These are phyloP conservation scores for Scenedesmus sp. DNA, from an alignment of 163 green algal genomes.

Conservation along the genomic window DNA sequence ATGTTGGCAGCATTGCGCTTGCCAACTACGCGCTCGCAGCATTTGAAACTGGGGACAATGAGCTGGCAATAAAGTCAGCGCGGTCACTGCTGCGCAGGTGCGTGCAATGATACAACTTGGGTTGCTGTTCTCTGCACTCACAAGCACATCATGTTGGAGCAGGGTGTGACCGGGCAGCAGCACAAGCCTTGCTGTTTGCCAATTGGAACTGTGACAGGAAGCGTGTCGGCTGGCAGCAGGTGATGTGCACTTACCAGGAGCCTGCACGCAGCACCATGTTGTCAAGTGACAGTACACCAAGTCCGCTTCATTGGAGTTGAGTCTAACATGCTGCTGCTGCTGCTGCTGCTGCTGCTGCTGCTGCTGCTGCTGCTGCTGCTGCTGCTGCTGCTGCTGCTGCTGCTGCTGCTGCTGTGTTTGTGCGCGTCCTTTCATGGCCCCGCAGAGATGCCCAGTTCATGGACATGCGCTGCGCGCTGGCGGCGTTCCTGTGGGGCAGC, in stretches of 20 bases:
- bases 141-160: slow-evolving; percentile 57
- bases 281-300: neutral
- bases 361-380: neutral
- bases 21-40: slow-evolving; percentile 59
- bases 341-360: neutral
- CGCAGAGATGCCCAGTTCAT: slow-evolving; percentile 72
- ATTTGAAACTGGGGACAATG: slow-evolving; percentile 43
- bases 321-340: neutral
- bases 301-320: neutral
- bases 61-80: slow-evolving; percentile 45
- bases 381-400: neutral
- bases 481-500: slow-evolving; percentile 65
- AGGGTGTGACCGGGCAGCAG: neutral
- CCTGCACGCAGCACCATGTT: neutral
- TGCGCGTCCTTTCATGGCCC: neutral
- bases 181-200: neutral
- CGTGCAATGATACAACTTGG: neutral
- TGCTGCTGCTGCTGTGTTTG: neutral
- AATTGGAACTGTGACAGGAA: neutral
- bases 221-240: neutral
- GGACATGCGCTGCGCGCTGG: slow-evolving; percentile 69
- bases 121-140: slow-evolving; percentile 54
- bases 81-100: slow-evolving; percentile 56
- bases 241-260: neutral
- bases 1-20: slow-evolving; percentile 45